Conservation (phyloP, 352 stramenopile species). For the Pythium guiyangense region DNA sequence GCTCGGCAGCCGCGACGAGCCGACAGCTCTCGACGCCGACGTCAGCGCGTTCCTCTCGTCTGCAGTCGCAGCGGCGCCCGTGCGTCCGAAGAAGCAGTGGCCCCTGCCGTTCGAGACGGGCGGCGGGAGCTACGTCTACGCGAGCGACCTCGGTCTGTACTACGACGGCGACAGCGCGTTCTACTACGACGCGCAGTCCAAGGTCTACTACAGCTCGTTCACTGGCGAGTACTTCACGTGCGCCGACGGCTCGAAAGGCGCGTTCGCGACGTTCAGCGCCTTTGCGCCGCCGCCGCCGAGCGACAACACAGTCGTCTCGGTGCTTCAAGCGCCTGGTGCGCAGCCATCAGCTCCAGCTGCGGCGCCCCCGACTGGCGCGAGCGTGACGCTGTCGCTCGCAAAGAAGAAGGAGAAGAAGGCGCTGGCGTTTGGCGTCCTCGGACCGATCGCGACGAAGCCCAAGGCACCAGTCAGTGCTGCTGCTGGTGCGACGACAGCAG, state of each 20-base stretch:
- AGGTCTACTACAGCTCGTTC: constrained; percentile 75
- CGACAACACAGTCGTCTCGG: constrained; percentile 34
- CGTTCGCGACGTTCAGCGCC: constrained; percentile 31
- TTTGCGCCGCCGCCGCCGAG: constrained; percentile 44
- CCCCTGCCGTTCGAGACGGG: constrained; percentile 72
- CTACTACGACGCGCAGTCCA: constrained; percentile 73
- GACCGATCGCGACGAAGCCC: not conserved
- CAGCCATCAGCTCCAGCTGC: not conserved
- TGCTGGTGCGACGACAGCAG: constrained; percentile 2
- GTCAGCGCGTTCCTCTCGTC: constrained; percentile 54
- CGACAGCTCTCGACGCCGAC: constrained; percentile 29
- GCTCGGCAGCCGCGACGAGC: constrained; percentile 5
- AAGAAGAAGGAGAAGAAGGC: constrained; percentile 3
- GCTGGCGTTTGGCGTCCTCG: constrained; percentile 1
- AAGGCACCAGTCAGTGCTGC: not conserved
- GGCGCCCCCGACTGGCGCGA: not conserved
- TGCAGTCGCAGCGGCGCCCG: constrained; percentile 51
- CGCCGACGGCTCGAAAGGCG: constrained; percentile 14
- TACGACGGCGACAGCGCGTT: constrained; percentile 84
- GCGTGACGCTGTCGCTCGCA: not conserved
- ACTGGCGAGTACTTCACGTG: constrained; percentile 63
- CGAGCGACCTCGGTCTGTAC: constrained; percentile 63
- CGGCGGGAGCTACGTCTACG: constrained; percentile 73
- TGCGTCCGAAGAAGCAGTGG: constrained; percentile 78
- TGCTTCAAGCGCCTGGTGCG: not conserved